Percentiles rank a stretch among this genome's conserved stretches.
These are phyloP conservation scores for Beauveria scarabaeidicola DNA, from an alignment of 2,329 filamentous ascomycete genomes.

Conservation along the genomic window DNA sequence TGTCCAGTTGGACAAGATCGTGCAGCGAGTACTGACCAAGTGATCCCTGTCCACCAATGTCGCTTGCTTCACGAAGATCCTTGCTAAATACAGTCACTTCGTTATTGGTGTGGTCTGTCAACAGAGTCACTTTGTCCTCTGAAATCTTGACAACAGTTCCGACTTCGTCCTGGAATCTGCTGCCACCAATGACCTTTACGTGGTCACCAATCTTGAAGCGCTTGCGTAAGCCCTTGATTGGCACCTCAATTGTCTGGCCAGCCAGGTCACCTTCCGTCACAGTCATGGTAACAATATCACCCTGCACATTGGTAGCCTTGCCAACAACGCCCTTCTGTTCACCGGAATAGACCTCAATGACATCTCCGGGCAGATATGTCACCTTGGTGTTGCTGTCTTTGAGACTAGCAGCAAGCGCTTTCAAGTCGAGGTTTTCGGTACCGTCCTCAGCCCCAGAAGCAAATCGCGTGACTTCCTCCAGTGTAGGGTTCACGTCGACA, in stretches of 20 bases:
- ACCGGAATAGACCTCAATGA: conserved; percentile 93
- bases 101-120: conserved; percentile 85
- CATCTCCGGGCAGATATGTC: conserved; percentile 83
- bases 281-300: conserved; percentile 82
- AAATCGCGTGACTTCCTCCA: conserved; percentile 95
- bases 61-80: conserved; percentile 85
- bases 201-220: conserved; percentile 90
- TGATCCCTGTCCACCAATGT: conserved; percentile 76
- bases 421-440: conserved; percentile 85
- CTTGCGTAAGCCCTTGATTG: conserved; percentile 85
- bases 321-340: conserved; percentile 90
- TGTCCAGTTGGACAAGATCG: conserved; percentile 88
- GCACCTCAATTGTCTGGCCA: conserved; percentile 84
- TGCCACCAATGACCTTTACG: conserved; percentile 96
- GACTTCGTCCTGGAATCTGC: conserved; percentile 88
- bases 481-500: conserved; percentile 82
- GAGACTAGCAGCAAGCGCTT: conserved; percentile 80
- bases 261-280: conserved; percentile 75
- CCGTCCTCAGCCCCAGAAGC: conserved; percentile 83
- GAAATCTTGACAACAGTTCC: conserved; percentile 94
- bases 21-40: conserved; percentile 87
- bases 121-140: conserved; percentile 83
- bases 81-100: conserved; percentile 98
- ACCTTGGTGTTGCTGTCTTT: conserved; percentile 76
- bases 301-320: conserved; percentile 75